Base-by-base conservation (phyloP, 441 rosid species). In the Metrosideros polymorpha region DNA sequence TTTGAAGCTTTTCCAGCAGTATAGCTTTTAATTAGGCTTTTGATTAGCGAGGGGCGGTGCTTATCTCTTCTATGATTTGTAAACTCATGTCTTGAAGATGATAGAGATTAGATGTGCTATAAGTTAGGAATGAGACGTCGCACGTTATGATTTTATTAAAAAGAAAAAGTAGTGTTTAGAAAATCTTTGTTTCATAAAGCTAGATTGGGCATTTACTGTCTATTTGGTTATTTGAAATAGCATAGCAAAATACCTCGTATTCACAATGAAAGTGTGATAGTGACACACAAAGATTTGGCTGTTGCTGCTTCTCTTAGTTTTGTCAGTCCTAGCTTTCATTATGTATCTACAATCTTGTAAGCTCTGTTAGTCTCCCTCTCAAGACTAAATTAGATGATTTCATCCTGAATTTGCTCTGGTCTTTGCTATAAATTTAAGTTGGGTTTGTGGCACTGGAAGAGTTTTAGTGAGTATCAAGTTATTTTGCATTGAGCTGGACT, bases 61-160 rank as follows among this genome's bases (percentile, higher is more conserved):
- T 54, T 54, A 4, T 24, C 6, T 54, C n/a, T 24, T 54, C n/a
- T 54, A 54, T 0, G n/a, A 54, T 54, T 22, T 24, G 57, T 54
- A 22, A 54, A 54, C 2, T 3, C 12, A 24, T 0, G 0, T 0
- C 55, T 3, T 19, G 54, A 52, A 52, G 3, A 3, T 19, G 0
- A 9, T 4, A 2, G 3, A 0, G 22, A 54, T 54, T 54, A 54
- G 5, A 54, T 54, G 22, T 54, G 27, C n/a, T 54, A 8, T 8
- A 54, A 54, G 57, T 54, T 54, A 54, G 7, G 57, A 22, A 53
- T 3, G 12, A 22, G 12, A 8, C 5, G 4, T 53, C 1, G 1
- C 56, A 53, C 12, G 2, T 8, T 53, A 8, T 24, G 29, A 54
- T 54, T 9, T 9, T 4, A 8, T 3, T 9, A 8, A 18, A 0